These are phyloP conservation scores for Hyphodiscus sp. DNA, from an alignment of 2,329 filamentous ascomycete species.

Conservation along the genomic window DNA sequence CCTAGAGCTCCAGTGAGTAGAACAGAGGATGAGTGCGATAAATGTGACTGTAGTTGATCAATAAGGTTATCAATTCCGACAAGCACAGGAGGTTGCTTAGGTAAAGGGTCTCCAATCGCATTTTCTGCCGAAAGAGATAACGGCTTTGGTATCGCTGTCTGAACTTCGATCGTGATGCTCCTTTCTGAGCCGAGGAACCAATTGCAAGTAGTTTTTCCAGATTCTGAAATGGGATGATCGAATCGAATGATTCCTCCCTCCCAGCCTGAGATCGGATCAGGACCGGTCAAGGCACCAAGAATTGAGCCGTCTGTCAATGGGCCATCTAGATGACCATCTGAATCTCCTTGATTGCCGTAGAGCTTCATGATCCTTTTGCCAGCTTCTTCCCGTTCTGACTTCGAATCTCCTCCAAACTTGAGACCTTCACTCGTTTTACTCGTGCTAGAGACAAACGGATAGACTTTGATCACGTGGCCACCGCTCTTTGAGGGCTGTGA, in stretches of 20 bases:
- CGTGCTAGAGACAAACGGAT: constrained; percentile 62
- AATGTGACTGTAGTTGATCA: constrained; percentile 63
- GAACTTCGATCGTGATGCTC: constrained; percentile 68
- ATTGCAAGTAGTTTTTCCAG: constrained; percentile 41
- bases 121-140: constrained; percentile 43
- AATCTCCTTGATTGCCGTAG: constrained; percentile 52
- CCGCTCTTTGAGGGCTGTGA: constrained; percentile 51
- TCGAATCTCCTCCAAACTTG: constrained; percentile 83
- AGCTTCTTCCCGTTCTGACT: constrained; percentile 73
- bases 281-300: constrained; percentile 51
- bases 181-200: constrained; percentile 79
- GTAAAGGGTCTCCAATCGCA: constrained; percentile 48
- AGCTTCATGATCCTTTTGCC: constrained; percentile 64
- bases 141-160: constrained; percentile 64
- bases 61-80: constrained; percentile 81
- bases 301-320: constrained; percentile 87
- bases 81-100: constrained; percentile 48
- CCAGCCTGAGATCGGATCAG: constrained; percentile 56
- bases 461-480: constrained; percentile 61
- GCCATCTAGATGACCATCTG: constrained; percentile 65
- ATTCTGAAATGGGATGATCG: constrained; percentile 49
- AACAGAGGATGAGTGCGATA: constrained; percentile 82
- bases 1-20: constrained; percentile 84
- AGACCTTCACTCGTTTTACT: constrained; percentile 58
- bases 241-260: constrained; percentile 80